A percentile compares a stretch with the other conserved stretches of the same genome.
These are phyloP conservation scores for Carallia pectinifolia DNA, from an alignment of 345 rosid species.

Conservation along the genomic window DNA sequence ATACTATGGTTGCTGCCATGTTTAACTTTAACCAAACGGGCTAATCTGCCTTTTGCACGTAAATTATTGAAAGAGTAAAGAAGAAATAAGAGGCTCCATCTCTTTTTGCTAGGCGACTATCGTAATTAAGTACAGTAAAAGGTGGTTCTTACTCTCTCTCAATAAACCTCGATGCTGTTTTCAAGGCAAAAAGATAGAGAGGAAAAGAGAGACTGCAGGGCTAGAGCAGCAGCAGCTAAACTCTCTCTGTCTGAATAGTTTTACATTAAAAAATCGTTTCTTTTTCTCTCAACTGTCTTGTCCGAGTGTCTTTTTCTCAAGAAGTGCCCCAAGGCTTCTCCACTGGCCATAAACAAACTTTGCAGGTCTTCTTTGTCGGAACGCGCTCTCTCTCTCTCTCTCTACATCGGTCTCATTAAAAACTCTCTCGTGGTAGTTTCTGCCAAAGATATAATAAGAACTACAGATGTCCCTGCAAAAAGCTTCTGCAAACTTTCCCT, in stretches of 20 bases:
- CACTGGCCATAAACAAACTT: slow-evolving; percentile 49
- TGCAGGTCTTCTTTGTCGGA: slow-evolving; percentile 63
- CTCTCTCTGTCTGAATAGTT: neutral
- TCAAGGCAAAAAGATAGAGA: neutral
- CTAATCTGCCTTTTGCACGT: too few relatives aligned
- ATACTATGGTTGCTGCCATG: too few relatives aligned
- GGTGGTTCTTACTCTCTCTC: too few relatives aligned
- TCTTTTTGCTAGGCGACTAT: neutral
- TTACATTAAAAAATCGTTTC: neutral
- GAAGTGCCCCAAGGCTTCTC: slow-evolving; percentile 34
- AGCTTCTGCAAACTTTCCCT: slow-evolving; percentile 40
- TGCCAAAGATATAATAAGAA: slow-evolving; percentile 34
- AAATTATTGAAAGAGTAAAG: too few relatives aligned
- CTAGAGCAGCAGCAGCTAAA: neutral
- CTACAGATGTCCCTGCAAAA: slow-evolving; percentile 22
- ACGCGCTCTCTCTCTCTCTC: slow-evolving; percentile 27
- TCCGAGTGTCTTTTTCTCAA: slow-evolving; percentile 59
- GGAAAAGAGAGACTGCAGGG: neutral
- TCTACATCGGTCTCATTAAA: neutral
- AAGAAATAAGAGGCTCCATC: too few relatives aligned
- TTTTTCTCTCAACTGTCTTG: slow-evolving; percentile 52
- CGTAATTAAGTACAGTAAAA: neutral
- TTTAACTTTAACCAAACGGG: too few relatives aligned
- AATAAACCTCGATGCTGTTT: neutral
- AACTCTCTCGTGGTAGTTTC: slow-evolving; percentile 20